Base-by-base conservation (phyloP, 2,329 filamentous ascomycete species). In the Penicillium sumatraense region DNA sequence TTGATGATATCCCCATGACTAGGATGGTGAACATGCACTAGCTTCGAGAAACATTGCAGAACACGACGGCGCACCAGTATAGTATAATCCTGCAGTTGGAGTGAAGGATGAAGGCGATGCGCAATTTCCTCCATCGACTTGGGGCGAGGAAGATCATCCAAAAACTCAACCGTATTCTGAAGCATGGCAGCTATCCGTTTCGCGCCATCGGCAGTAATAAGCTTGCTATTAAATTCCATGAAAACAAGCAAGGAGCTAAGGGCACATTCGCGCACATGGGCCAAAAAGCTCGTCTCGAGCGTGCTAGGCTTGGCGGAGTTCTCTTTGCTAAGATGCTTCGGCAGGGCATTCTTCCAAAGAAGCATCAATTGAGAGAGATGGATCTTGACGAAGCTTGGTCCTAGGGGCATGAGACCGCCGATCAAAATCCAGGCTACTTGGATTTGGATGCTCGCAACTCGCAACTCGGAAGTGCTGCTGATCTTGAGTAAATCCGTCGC, bases 341-440 rank as follows among this genome's bases (percentile, higher is more conserved):
- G 93, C 10, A 99, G 81, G 0, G 95, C 93, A 73, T 98, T 99
- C 75, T 96, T 96, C 95, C 95, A 99, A 6, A 99, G 80, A 8
- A 99, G 79, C 53, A 99, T 86, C 20, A 99, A 81, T 69, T 99
- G 95, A 2, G 93, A 93, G 7, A 99, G 83, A 74, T 99, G 95
- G 21, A 98, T 98, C 76, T 99, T 99, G 74, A 98, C 93, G 72
- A 99, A 99, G 72, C 96, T 98, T 3, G 95, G 93, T 0, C 95
- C 95, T 1, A 99, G 83, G 0, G 93, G 92, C 93, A 98, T 98
- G 51, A 99, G 79, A 0, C 96, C 95, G 33, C 96, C 95, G 44
- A 99, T 96, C 54, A 99, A 80, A 45, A 96, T 96, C 93, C 95
- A 99, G 5, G 95, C 95, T 2, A 99, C 93, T 71, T 99, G 95